Evolutionary conservation across 129 eudicot species (phyloP), one percentile per base, ranked within the genome.

Genomic region (Logfia minima): DNA sequence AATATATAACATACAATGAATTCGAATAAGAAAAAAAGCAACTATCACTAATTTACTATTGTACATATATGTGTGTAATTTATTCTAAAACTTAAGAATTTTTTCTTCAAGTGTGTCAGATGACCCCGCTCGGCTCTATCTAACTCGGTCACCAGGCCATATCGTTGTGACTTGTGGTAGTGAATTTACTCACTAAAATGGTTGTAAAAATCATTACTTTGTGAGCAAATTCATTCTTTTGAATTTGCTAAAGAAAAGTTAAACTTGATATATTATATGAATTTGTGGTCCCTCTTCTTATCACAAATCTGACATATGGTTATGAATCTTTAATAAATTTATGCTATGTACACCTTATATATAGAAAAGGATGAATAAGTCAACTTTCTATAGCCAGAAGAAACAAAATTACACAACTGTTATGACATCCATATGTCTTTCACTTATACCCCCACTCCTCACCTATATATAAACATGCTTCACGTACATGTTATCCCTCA

Each of bases 261-360:
- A 48, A 48, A 11, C 55, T 48, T 5, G n/a, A 16, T 53, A 52
- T 19, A 8, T 53, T 31, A 29, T 55, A 29, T 72, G 31, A 73
- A 35, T 34, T 31, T 58, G 51, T 73, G 68, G 77, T 73, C 77
- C 68, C 67, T 73, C 22, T 73, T 56, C 67, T 73, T 73, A 73
- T 58, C 77, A 73, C 76, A 71, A 29, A 53, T n/a, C 48, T 71
- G 28, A 53, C 76, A 71, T 56, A 70, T 70, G 76, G 19, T 71
- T 53, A 53, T 24, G 65, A 3, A 71, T 52, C 45, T 56, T 52
- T 55, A 53, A 28, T 70, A 14, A 43, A 22, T 23, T 22, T 56
- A 53, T 71, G 18, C 65, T 26, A 52, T 31, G 76, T 55, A 29
- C 63, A 71, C 55, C 14, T 48, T 26, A 29, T 71, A 26, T 62